Conservation (phyloP, 257 asterid species). For the Solanum clarkiae region DNA sequence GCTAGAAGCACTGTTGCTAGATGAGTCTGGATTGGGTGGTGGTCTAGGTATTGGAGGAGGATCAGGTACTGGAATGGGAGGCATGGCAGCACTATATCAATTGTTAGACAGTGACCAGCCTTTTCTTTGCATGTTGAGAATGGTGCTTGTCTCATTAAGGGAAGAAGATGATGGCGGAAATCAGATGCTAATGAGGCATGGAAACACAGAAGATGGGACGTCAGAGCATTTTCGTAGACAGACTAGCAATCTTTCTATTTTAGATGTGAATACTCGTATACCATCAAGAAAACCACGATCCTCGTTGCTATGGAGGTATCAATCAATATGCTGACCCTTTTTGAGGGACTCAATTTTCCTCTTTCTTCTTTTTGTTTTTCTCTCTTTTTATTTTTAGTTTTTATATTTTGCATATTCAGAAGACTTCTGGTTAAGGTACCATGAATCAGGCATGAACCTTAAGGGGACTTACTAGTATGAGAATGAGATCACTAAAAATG, state of each 20-base stretch:
- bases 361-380: not conserved
- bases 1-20: slow-evolving; percentile 93
- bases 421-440: not conserved
- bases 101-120: slow-evolving; percentile 98
- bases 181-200: slow-evolving; percentile 52
- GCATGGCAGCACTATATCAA: slow-evolving; percentile 89
- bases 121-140: slow-evolving; percentile 91
- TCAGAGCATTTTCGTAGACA: slow-evolving; percentile 39
- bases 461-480: not conserved
- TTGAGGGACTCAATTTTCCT: not conserved
- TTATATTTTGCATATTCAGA: not conserved
- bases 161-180: slow-evolving; percentile 91
- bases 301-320: slow-evolving; percentile 94
- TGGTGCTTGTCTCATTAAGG: slow-evolving; percentile 89
- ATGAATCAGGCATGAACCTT: not conserved
- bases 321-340: slow-evolving; percentile 1
- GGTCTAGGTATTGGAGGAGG: slow-evolving; percentile 99
- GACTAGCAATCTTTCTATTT: slow-evolving; percentile 27
- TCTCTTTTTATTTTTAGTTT: not conserved
- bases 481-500: not conserved
- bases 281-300: slow-evolving; percentile 80
- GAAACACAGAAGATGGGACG: slow-evolving; percentile 37
- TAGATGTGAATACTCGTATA: slow-evolving; percentile 45
- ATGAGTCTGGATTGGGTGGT: slow-evolving; percentile 95
- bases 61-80: slow-evolving; percentile 99